These are phyloP conservation scores for Aspergillus sp. DNA, from an alignment of 2,329 filamentous ascomycete species.

Conservation along the genomic window DNA sequence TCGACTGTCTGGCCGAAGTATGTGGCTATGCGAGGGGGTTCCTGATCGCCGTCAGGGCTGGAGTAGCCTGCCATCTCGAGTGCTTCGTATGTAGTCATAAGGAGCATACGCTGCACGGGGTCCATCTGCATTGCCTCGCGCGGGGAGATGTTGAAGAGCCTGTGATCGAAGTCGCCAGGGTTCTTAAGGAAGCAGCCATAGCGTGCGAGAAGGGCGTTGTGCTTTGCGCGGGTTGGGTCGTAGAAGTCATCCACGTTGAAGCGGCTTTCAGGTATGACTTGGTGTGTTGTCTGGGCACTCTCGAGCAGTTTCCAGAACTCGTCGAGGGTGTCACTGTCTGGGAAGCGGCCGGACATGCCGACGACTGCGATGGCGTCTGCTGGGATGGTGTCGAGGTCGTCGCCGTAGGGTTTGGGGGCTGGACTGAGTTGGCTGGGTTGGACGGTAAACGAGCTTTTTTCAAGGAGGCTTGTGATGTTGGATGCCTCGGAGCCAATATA, in stretches of 20 bases:
- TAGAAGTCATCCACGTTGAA: constrained; percentile 67
- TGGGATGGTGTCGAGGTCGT: not conserved
- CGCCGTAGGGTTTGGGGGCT: not conserved
- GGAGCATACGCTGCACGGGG: constrained; percentile 48
- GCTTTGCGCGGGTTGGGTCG: constrained; percentile 65
- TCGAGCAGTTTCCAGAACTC: constrained; percentile 6
- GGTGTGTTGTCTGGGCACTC: constrained; percentile 48
- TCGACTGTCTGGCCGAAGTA: constrained; percentile 74
- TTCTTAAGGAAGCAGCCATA: constrained; percentile 71
- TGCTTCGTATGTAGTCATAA: constrained; percentile 75
- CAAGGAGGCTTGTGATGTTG: not conserved
- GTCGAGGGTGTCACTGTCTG: constrained; percentile 3
- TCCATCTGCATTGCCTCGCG: constrained; percentile 72
- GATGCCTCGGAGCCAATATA: not conserved
- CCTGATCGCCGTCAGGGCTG: constrained; percentile 54
- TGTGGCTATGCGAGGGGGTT: constrained; percentile 60
- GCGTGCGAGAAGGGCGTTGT: constrained; percentile 70
- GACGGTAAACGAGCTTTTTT: not conserved
- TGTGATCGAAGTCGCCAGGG: constrained; percentile 68
- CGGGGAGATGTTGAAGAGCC: constrained; percentile 77
- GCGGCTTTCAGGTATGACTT: constrained; percentile 60
- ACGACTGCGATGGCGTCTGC: constrained; percentile 6
- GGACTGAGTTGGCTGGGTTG: not conserved
- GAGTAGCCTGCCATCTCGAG: constrained; percentile 21
- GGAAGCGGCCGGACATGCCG: constrained; percentile 14